Percentiles rank a stretch among this genome's conserved stretches.
phyloP scores from a whole-genome alignment of 2,329 filamentous ascomycete genomes.

The Penicillium occitanis region DNA sequence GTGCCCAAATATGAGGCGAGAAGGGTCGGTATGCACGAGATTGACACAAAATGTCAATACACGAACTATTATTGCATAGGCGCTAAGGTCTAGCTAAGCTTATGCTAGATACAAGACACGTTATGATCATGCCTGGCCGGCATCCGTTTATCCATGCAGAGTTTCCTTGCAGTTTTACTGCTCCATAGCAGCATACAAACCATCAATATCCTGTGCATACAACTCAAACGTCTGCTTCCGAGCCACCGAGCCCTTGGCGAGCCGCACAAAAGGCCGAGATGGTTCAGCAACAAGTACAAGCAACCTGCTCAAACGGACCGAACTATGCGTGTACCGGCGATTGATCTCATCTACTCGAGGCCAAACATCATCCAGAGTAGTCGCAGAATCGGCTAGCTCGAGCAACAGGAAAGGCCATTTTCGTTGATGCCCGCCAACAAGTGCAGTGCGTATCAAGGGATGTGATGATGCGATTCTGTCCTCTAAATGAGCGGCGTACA shows the following conservation, averaged over 20 bases:
- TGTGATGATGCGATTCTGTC: conserved; percentile 27
- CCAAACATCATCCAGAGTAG: conserved; percentile 15
- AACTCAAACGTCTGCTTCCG: conserved; percentile 16
- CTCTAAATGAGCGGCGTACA: conserved; percentile 28
- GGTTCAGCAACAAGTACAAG: conserved; percentile 9
- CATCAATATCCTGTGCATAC: conserved; percentile 14
- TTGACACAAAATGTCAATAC: too few species aligned
- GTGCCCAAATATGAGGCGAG: not conserved
- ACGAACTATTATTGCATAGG: not conserved
- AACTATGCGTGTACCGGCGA: conserved; percentile 4
- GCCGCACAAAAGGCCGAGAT: conserved; percentile 13
- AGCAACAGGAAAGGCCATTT: conserved; percentile 27
- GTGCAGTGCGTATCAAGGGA: conserved; percentile 23
- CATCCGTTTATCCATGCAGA: not conserved
- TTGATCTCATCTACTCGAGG: conserved; percentile 11
- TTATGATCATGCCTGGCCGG: not conserved
- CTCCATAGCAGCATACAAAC: conserved; percentile 13
- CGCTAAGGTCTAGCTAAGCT: not conserved
- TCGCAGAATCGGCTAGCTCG: conserved; percentile 21
- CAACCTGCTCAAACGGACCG: conserved; percentile 14
- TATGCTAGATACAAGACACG: not conserved
- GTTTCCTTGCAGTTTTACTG: not conserved
- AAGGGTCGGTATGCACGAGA: not conserved
- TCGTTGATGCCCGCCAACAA: conserved; percentile 28
- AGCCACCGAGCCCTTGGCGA: conserved; percentile 17